A percentile compares a stretch with the other conserved stretches of the same genome.
Conservation (phyloP, 352 stramenopile species). For the Pythium coloratum region DNA sequence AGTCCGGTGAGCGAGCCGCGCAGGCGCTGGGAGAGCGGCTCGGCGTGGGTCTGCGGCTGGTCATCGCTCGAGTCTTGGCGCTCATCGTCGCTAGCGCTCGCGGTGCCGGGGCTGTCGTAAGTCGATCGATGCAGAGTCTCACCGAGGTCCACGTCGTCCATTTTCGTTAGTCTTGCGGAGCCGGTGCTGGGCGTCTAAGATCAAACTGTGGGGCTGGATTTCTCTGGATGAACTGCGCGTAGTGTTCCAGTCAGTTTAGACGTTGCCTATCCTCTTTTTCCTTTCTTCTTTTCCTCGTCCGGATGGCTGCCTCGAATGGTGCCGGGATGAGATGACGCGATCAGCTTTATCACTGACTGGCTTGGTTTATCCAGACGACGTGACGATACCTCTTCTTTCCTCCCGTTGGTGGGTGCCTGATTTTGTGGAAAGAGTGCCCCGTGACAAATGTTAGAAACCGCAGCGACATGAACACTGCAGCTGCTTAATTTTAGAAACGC, state of each 20-base stretch:
- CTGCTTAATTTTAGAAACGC: not conserved
- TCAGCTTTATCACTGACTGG: not conserved
- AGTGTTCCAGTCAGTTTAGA: conserved; percentile 5
- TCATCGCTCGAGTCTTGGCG: not conserved
- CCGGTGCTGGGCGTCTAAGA: not conserved
- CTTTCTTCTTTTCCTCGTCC: not conserved
- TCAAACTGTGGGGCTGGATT: not conserved
- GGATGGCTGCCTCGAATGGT: not conserved
- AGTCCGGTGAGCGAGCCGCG: conserved; percentile 18
- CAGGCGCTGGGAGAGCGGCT: conserved; percentile 22
- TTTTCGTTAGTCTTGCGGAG: conserved; percentile 2
- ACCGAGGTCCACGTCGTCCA: conserved; percentile 28
- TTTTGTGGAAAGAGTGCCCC: conserved; percentile 6
- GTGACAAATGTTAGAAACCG: conserved; percentile 1
- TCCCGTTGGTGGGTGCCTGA: not conserved
- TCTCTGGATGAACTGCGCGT: not conserved
- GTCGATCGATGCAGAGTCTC: conserved; percentile 1
- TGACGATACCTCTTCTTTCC: not conserved
- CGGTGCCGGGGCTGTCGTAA: conserved; percentile 13
- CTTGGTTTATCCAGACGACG: not conserved
- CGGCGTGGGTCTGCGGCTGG: not conserved
- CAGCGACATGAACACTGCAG: conserved; percentile 3
- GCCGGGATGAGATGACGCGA: not conserved
- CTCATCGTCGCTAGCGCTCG: conserved; percentile 18
- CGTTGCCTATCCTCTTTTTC: not conserved